Evolutionary conservation across 108 stramenopile genomes (phyloP), one percentile per base, ranked within the genome.

Genomic region (Fistulifera pelliculosa): DNA sequence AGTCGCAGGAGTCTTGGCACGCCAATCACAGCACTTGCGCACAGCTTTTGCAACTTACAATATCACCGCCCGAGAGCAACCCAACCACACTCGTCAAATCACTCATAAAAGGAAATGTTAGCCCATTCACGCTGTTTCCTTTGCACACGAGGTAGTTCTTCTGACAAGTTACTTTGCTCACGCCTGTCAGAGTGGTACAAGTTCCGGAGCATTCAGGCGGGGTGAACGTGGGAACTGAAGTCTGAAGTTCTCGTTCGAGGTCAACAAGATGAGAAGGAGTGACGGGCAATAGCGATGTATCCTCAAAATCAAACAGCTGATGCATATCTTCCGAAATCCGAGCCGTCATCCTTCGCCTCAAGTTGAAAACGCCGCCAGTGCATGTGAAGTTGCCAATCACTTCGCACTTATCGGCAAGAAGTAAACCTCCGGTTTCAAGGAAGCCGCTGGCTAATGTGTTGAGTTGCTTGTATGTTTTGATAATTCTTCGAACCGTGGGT

Each of bases 71-170:
- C 27, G 25, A 51, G 7, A 65, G 22, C 11, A 65, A 21, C 18
- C 51, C 58, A 18, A 65, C 14, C 1, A 52, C 56, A 38, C 45
- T 56, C 40, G 56, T 47, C 0, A 57, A 57, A 52, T 65, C 56
- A 1, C 41, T 27, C 47, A 64, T 26, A 24, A 64, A 49, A 0
- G 64, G 64, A 41, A 65, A 65, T 25, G 39, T 59, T 10, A 65
- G 12, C 1, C 64, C 64, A 49, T 59, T 16, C 13, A 65, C 28
- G 50, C 38, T 49, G 0, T 8, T 41, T 49, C 40, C 64, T 38
- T 65, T 65, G 41, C 64, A 65, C 27, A 17, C 35, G 17, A 65
- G 17, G 40, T 59, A 18, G 16, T 49, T 45, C 16, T 56, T 56
- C 18, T 52, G 49, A 49, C 64, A 65, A 23, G 57, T 65, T 16